Base-by-base conservation (phyloP, 768 basidiomycete genomes). In the Boletus rubroflammeus region DNA sequence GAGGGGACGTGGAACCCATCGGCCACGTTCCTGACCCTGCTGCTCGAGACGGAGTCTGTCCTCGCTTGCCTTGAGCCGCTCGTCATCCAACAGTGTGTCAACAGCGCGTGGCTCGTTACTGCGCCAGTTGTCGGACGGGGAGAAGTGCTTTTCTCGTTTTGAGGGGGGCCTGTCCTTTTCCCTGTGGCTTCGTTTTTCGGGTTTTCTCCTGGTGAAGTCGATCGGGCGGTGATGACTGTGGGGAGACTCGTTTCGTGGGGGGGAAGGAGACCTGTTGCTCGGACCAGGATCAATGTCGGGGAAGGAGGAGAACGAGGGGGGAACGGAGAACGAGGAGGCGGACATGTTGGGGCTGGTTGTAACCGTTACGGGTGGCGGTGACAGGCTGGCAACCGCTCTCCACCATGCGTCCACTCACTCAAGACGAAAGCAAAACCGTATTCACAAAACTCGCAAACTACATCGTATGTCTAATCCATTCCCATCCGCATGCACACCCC, bases 371-470 rank as follows among this genome's bases (percentile, higher is more conserved):
- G 25, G 59, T 61, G 59, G 59, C 53, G 23, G 53, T 53, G 52
- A 38, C 25, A 17, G 4, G 13, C 21, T 21, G 13, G 29, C 17
- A 9, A 23, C n/a, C 34, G 19, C 39, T n/a, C 26, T 44, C 26
- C 17, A 29, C 43, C 3, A 97, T 98, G 96, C 87, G 96, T 9
- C 96, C 96, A 21, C 78, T 98, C 48, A 98, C 96, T 25, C 92
- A 98, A 71, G 94, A 97, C 55, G 96, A 99, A 74, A 96, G 92
- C 64, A 97, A 97, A 70, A 82, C 88, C 0, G 90, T 98, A 14
- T 99, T 98, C 65, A 86, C 90, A 38, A 99, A 99, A 72, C 82
- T 99, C 38, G 93, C 97, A 44, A 98, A 97, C 73, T 99, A 97
- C 72, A 90, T 99, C 65, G 93, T 93, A 51, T 42, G 87, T 77